Percentiles rank a stretch among this genome's conserved stretches.
Conservation (phyloP, 2,329 filamentous ascomycete species). For the Neopestalotiopsis rosae region DNA sequence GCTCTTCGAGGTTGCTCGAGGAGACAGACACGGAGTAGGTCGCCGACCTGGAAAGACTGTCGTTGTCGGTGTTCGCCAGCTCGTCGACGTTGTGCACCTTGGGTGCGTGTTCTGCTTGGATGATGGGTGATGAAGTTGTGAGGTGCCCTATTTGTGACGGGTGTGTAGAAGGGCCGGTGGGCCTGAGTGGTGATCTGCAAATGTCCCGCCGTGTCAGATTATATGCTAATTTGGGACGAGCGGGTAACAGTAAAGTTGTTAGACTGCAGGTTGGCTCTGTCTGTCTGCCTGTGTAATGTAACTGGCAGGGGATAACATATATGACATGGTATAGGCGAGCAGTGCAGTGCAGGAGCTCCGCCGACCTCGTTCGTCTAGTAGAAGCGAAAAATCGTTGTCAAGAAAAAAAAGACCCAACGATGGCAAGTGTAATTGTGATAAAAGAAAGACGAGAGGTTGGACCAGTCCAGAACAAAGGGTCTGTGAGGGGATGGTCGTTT, state of each 20-base stretch:
- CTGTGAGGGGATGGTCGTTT: constrained; percentile 3
- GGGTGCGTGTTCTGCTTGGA: constrained; percentile 61
- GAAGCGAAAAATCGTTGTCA: not conserved
- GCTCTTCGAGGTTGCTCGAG: constrained; percentile 32
- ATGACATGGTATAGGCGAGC: not conserved
- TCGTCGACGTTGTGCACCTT: constrained; percentile 46
- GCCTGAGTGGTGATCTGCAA: constrained; percentile 41
- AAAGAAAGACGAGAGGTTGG: constrained; percentile 5
- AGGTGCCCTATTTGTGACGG: constrained; percentile 71
- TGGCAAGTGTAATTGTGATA: not conserved
- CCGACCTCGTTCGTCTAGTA: not conserved
- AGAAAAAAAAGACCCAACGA: not conserved
- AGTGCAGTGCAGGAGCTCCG: not conserved
- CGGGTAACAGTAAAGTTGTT: not conserved
- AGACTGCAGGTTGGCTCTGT: not conserved
- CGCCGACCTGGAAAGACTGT: constrained; percentile 41
- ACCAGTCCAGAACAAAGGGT: constrained; percentile 6
- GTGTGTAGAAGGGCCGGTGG: constrained; percentile 59
- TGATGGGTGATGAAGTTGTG: constrained; percentile 71
- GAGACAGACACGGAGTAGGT: constrained; percentile 41
- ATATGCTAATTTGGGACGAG: constrained; percentile 8
- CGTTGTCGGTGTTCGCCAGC: constrained; percentile 27
- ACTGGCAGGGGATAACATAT: not conserved
- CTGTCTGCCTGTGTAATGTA: not conserved
- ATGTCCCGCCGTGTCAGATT: constrained; percentile 23